Evolutionary conservation across 1,139 yeast species (phyloP).

Genomic region (Scheffersomyces stambukii): DNA sequence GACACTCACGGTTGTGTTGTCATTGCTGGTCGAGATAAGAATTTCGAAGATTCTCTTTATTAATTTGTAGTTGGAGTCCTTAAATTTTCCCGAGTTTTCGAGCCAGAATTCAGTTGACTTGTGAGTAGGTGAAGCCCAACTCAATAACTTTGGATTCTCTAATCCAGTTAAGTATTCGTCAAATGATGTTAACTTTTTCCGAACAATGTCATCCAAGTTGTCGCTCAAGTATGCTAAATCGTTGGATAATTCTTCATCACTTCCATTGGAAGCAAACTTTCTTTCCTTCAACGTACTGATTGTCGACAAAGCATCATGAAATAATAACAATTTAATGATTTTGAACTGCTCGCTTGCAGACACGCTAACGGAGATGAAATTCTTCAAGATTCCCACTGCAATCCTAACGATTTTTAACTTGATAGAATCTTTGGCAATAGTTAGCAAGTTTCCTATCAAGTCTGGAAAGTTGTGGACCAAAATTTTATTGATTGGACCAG

Average conservation of each 20-base stretch:
- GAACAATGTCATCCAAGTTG: slow-evolving; percentile 65
- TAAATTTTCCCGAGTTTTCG: slow-evolving; percentile 73
- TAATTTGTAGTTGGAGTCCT: slow-evolving; percentile 70
- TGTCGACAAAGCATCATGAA: slow-evolving; percentile 71
- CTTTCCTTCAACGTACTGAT: slow-evolving; percentile 71
- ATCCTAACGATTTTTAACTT: slow-evolving; percentile 89
- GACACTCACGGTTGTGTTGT: slow-evolving; percentile 25
- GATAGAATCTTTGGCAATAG: slow-evolving; percentile 66
- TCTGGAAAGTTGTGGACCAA: slow-evolving; percentile 59
- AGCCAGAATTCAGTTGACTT: slow-evolving; percentile 85
- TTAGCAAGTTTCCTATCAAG: slow-evolving; percentile 48
- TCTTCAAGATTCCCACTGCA: slow-evolving; percentile 68
- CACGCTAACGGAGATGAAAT: slow-evolving; percentile 40
- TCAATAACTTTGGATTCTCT: slow-evolving; percentile 67
- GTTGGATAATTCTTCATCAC: slow-evolving; percentile 79
- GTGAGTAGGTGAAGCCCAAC: slow-evolving; percentile 91
- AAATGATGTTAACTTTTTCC: slow-evolving; percentile 74
- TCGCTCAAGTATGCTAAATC: slow-evolving; percentile 62
- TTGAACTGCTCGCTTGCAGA: slow-evolving; percentile 32
- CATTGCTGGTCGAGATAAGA: slow-evolving; percentile 21
- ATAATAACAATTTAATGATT: slow-evolving; percentile 66
- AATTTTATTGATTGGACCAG: slow-evolving; percentile 47
- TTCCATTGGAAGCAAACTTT: slow-evolving; percentile 69
- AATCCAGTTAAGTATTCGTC: slow-evolving; percentile 90
- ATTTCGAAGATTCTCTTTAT: slow-evolving; percentile 50